A percentile compares a stretch with the other conserved stretches of the same genome.
Conservation (phyloP, 306 rosid species). For the Pueraria montana region DNA sequence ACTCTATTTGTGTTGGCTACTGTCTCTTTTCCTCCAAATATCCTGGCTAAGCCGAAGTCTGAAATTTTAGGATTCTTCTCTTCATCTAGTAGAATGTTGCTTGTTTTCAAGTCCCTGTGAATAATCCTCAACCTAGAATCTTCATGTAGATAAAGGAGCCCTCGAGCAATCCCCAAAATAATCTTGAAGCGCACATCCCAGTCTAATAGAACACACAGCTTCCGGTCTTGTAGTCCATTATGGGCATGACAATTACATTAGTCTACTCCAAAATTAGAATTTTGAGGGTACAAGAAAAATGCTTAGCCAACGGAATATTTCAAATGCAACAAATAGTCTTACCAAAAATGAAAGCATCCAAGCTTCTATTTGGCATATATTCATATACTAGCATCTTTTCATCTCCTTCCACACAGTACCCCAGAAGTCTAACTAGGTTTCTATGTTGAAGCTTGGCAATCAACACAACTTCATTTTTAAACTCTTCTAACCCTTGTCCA, state of each 20-base stretch:
- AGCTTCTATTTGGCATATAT: conserved; percentile 82
- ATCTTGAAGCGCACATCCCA: conserved; percentile 78
- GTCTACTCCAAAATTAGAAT: background rate
- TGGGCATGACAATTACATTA: conserved; percentile 33
- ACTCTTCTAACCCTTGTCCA: conserved; percentile 83
- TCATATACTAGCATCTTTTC: conserved; percentile 83
- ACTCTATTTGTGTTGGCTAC: conserved; percentile 71
- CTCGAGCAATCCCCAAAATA: conserved; percentile 81
- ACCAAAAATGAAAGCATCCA: conserved; percentile 85
- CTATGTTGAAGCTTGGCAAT: conserved; percentile 88
- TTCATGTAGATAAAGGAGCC: conserved; percentile 83
- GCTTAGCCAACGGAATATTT: background rate
- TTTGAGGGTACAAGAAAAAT: background rate
- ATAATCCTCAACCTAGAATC: conserved; percentile 83
- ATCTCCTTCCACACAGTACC: conserved; percentile 82
- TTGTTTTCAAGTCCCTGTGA: conserved; percentile 79
- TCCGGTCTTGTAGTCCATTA: conserved; percentile 61
- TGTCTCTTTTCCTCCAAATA: conserved; percentile 74
- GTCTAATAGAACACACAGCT: conserved; percentile 57
- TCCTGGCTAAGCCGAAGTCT: conserved; percentile 81
- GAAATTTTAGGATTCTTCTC: conserved; percentile 87
- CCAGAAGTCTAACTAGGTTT: conserved; percentile 81
- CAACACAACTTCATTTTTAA: conserved; percentile 81
- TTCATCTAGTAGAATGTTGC: conserved; percentile 75
- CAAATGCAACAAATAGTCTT: conserved; percentile 36